Conservation (phyloP, 768 basidiomycete species). For the Cubamyces lactineus region DNA sequence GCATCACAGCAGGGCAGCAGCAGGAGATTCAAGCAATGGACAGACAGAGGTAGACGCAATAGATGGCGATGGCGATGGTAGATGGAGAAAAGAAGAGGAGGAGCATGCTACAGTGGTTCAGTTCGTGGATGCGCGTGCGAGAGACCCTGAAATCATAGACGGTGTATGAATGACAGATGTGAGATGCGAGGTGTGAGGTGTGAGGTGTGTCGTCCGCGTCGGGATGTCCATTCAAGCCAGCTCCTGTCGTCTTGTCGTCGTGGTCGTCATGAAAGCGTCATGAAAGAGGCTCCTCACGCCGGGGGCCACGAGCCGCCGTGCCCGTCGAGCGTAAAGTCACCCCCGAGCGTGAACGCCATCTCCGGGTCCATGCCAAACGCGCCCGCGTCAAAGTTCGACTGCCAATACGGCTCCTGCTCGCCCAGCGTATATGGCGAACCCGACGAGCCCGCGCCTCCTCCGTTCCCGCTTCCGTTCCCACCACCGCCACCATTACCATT, state of each 20-base stretch:
- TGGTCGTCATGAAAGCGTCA: too few relatives aligned
- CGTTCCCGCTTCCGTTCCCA: conserved; percentile 15
- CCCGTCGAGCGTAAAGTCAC: conserved; percentile 31
- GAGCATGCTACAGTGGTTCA: conserved; percentile 4
- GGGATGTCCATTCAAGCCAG: neutral
- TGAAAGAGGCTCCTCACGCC: neutral
- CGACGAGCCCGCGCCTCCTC: neutral
- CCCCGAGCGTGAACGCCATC: conserved; percentile 64
- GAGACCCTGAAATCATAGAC: too few relatives aligned
- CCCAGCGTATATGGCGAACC: conserved; percentile 9
- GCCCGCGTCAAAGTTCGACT: conserved; percentile 65
- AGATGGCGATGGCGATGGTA: neutral
- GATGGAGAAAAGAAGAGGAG: neutral
- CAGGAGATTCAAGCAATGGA: neutral
- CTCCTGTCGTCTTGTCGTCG: too few relatives aligned
- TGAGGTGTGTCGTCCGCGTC: neutral
- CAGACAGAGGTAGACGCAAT: neutral
- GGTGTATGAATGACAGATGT: neutral
- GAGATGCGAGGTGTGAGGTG: neutral
- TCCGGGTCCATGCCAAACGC: conserved; percentile 81
- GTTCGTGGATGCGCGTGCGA: neutral
- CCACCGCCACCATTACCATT: conserved; percentile 29
- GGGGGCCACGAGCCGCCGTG: conserved; percentile 18
- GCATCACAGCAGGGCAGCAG: neutral
- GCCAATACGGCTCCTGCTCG: conserved; percentile 51